Base-by-base conservation (phyloP, 345 rosid genomes). In the Lumnitzera racemosa region DNA sequence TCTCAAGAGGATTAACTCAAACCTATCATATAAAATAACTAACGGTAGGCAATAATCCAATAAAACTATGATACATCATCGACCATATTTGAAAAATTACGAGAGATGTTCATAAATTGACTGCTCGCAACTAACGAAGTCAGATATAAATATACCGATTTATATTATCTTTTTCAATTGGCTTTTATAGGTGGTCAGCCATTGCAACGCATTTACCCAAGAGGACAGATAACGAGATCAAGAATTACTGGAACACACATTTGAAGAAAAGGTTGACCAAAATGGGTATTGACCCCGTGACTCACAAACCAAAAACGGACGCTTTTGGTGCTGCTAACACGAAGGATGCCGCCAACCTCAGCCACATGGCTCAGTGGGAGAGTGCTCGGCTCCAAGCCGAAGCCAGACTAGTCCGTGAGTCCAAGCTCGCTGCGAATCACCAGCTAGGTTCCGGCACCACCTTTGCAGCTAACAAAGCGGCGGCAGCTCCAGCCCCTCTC, bases 221-320 rank as follows among this genome's bases (percentile, higher is more conserved):
- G 55, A 71, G 87, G 57, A 82, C 87, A 1, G 84, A 82, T 54
- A 82, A 82, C 10, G 82, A 82, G 68, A 78, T 83, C 46, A 83
- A 83, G 63, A 80, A 83, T 65, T 64, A 83, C 58, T 83, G 85
- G 85, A 83, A 83, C 69, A 76, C 83, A 10, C 81, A 78, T 63
- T 68, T 80, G 31, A 78, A 76, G 71, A 83, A 83, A 60, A 63
- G 67, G 66, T 57, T 83, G 15, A 25, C 43, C 47, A 76, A 70
- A 36, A 71, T 74, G 74, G 87, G 82, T 12, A 52, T 66, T 14
- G 70, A 66, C 41, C 70, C 70, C 13, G 59, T 66, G 58, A 83
- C 81, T 51, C 85, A 83, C 66, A 74, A 78, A 65, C 72, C 81
- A 6, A 67, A 62, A 62, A 56, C 53, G 13, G 67, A 56, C 23